phyloP scores from a whole-genome alignment of 116 monocot species.

The Phalaenopsis hybrid region DNA sequence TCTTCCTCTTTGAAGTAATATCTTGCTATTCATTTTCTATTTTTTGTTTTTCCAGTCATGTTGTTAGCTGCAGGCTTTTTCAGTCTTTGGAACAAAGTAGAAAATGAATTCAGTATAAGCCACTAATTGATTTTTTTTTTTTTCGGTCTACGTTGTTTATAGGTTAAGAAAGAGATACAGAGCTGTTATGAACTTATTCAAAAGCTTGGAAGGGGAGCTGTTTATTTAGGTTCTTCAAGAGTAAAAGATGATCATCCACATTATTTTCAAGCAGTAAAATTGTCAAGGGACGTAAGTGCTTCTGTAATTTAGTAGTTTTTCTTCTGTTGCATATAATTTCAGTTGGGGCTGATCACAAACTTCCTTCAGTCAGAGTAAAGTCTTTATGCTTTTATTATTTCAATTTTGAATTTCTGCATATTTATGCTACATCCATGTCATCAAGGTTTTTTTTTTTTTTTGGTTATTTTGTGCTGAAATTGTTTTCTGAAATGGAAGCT shows the following conservation, averaged over 20 bases:
- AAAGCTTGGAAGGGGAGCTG: conserved; percentile 70
- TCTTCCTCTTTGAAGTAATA: no score
- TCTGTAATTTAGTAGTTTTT: background rate
- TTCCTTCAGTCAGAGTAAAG: no score
- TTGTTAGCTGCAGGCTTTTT: background rate
- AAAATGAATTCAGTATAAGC: background rate
- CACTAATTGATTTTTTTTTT: background rate
- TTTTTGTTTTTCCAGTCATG: background rate
- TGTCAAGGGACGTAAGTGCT: conserved; percentile 66
- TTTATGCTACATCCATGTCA: background rate
- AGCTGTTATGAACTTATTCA: conserved; percentile 73
- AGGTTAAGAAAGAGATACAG: conserved; percentile 80
- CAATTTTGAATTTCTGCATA: background rate
- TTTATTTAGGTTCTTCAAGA: conserved; percentile 90
- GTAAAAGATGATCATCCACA: conserved; percentile 46
- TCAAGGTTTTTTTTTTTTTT: background rate
- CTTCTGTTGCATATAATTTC: background rate
- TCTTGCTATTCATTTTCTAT: no score
- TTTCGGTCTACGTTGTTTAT: background rate
- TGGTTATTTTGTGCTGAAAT: background rate
- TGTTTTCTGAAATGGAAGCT: background rate
- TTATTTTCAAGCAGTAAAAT: conserved; percentile 54
- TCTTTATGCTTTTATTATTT: no score
- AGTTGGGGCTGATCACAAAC: no score
- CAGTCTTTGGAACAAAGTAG: background rate